Evolutionary conservation across 1,284 basidiomycete genomes (phyloP), one percentile per base, ranked within the genome.

Genomic region (Trametes hirsuta): DNA sequence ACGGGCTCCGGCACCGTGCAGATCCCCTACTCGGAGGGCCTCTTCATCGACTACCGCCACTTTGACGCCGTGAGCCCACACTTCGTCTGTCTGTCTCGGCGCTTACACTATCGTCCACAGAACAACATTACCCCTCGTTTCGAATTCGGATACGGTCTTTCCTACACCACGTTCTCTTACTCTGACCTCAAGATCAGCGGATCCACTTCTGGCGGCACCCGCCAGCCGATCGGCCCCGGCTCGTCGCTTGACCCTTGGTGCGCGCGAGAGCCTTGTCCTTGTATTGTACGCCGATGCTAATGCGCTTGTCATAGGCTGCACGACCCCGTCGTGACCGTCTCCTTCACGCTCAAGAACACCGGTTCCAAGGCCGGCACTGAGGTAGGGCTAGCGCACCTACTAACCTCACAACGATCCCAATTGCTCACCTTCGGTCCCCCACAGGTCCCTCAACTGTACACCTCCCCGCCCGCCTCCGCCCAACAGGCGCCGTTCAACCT

Each of bases 11-110:
- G 57, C 24, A 69, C 69, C 4, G 65, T 72, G 12, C 75, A 81
- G 25, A 75, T 86, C 51, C 79, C 82, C 1, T 88, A 93, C 71
- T 82, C 77, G 1, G 91, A 93, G 48, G 66, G 70, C 12, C 72
- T 93, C 49, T 76, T 85, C 66, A 86, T 93, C 68, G 91, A 93
- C 75, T 93, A 93, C 71, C 78, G 90, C 22, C 83, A 86, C 71
- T 94, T 94, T 70, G 88, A 93, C 64, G 78, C 83, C 50, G 81
- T 87, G 63, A 72, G 81, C 18, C 36, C 5, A 34, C 47, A 12
- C 25, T 47, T 18, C 12, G 18, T 15, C 39, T 47, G 6, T 25
- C 11, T 12, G 46, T 12, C 36, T 53, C 35, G 36, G 25, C 21
- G 25, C 25, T 14, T 15, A 15, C 12, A 18, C n/a, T 24, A 10